Evolutionary conservation across 2,329 filamentous ascomycete genomes (phyloP), one percentile per base, ranked within the genome.

Genomic region (Coniochaeta prunicola): DNA sequence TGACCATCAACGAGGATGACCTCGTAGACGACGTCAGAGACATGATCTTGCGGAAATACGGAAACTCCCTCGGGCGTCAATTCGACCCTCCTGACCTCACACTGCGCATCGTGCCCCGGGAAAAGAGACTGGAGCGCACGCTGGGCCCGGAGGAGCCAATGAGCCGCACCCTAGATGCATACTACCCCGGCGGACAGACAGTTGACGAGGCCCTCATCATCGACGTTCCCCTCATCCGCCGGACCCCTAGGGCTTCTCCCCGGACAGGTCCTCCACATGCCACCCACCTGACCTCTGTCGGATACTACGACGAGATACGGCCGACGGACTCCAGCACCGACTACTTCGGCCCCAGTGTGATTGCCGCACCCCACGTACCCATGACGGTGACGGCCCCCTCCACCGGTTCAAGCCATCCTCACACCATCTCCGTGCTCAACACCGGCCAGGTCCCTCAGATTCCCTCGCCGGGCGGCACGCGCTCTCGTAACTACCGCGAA

Each of bases 21-120:
- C 77, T 97, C 66, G 92, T 97, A 59, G 94, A 99, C 72, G 93
- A 97, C 74, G 88, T 96, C 62, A 89, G 93, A 66, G 94, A 97
- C 66, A 85, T 91, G 79, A 94, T 97, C 59, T 77, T 97, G 66
- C 86, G 85, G 68, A 97, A 97, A 77, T 99, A 97, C 73, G 86
- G 87, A 66, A 97, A 99, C 74, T 96, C 92, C 15, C 80, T 99
- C 28, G 93, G 93, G 56, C 87, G 87, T 66, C 89, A 83, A 57
- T 97, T 92, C 72, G 94, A 99, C 75, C 83, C 94, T 12, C 94
- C 94, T 13, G 94, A 99, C 72, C 83, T 99, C 59, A 86, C 84
- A 12, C 79, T 97, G 63, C 86, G 89, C 63, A 89, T 97, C 65
- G 71, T 81, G 17, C 84, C 89, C n/a, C 83, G 91, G 59, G 88